A percentile compares a stretch with the other conserved stretches of the same genome.
Conservation (phyloP, 1,284 basidiomycete genomes). For the Cryptococcus sp. region DNA sequence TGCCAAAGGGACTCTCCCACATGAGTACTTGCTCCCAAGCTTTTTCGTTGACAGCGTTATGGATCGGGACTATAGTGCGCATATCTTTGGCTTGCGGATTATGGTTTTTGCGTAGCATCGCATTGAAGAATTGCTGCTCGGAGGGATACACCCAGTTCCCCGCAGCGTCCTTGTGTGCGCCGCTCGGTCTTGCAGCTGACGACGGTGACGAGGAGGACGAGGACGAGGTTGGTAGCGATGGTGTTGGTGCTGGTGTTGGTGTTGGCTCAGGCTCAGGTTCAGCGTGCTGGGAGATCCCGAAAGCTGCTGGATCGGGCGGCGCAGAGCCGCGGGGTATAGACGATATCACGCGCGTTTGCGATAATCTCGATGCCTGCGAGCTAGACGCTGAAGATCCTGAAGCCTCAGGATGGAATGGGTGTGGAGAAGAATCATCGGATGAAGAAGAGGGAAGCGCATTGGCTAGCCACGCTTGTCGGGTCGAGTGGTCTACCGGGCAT, state of each 20-base stretch:
- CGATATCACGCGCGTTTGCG: constrained; percentile 72
- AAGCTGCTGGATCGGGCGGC: no score
- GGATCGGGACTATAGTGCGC: constrained; percentile 94
- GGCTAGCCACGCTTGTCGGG: constrained; percentile 52
- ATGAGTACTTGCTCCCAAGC: constrained; percentile 87
- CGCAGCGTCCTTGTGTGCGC: constrained; percentile 30
- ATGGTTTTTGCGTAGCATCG: constrained; percentile 92
- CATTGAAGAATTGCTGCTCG: constrained; percentile 92
- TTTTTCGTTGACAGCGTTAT: constrained; percentile 98
- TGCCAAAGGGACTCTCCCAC: constrained; percentile 83
- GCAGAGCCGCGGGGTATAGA: constrained; percentile 71
- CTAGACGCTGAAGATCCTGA: constrained; percentile 6
- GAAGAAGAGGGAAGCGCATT: constrained; percentile 17
- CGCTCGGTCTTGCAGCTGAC: constrained; percentile 9
- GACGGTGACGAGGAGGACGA: constrained; percentile 16
- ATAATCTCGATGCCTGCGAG: constrained; percentile 15
- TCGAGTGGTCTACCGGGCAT: constrained; percentile 69
- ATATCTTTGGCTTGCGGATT: constrained; percentile 76
- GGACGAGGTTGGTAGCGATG: constrained; percentile 2
- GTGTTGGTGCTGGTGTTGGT: background rate
- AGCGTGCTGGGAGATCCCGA: background rate
- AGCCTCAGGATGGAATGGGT: constrained; percentile 37
- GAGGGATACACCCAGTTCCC: constrained; percentile 97
- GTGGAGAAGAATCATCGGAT: constrained; percentile 29
- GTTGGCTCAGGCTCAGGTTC: background rate